Base-by-base conservation (phyloP, 2,329 filamentous ascomycete genomes). In the Dactylellina parvicollis region DNA sequence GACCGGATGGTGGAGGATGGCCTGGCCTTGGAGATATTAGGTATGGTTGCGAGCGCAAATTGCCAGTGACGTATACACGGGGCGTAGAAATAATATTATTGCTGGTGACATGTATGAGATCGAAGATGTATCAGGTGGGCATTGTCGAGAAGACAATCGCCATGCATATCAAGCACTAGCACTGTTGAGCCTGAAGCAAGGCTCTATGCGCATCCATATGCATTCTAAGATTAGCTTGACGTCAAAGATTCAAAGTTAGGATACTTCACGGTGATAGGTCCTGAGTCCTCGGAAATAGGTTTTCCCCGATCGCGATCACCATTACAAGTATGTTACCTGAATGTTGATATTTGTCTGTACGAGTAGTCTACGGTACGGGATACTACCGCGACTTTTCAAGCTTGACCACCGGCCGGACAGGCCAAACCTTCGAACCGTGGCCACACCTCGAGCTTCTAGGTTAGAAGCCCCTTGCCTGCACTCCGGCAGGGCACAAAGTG, bases 391-490 rank as follows among this genome's bases (percentile, higher is more conserved):
- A n/a, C n/a, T n/a, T n/a, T n/a, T n/a, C n/a, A n/a, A n/a, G n/a
- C n/a, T n/a, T n/a, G n/a, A n/a, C n/a, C n/a, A 42, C 18, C 14
- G 14, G 42, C 4, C 4, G 14, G 14, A 24, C n/a, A 22, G 20
- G n/a, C 20, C 42, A 24, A n/a, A n/a, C n/a, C n/a, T n/a, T n/a
- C n/a, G 47, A 65, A 47, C 60, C 59, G 59, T 64, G 59, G 49
- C 49, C 60, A 56, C 34, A 30, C 38, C 36, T n/a, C 32, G 30
- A 34, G 30, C 16, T 49, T 47, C 28, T n/a, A 18, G 55, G 34
- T n/a, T 38, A 14, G 12, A 5, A n/a, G 4, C 34, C 34, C 44
- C 55, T 56, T 49, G 65, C 56, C 46, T 56, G 47, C 18, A 30
- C 3, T 34, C 22, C 20, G 44, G 59, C 18, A 14, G 50, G 42